These are phyloP conservation scores for Alternaria brassicae DNA, from an alignment of 2,329 filamentous ascomycete species.

Conservation along the genomic window DNA sequence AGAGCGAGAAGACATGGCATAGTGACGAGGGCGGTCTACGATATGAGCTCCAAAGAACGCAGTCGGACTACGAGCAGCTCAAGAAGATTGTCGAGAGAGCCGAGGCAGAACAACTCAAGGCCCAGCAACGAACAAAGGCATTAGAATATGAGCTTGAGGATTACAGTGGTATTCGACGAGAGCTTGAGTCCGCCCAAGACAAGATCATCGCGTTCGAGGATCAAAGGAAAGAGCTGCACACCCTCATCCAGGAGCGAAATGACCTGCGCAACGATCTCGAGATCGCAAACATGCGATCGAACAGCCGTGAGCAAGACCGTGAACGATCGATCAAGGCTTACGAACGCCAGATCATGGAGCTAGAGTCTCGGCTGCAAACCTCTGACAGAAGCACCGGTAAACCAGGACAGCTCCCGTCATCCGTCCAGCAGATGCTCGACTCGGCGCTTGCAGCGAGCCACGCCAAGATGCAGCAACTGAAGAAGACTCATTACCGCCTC, in stretches of 20 bases:
- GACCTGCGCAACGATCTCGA: slow-evolving; percentile 66
- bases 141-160: slow-evolving; percentile 69
- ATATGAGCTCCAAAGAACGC: slow-evolving; percentile 64
- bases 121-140: slow-evolving; percentile 63
- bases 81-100: slow-evolving; percentile 70
- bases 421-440: slow-evolving; percentile 58
- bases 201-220: slow-evolving; percentile 42
- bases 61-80: slow-evolving; percentile 69
- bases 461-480: slow-evolving; percentile 57
- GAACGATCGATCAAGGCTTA: slow-evolving; percentile 57
- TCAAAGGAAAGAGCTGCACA: slow-evolving; percentile 55
- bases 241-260: slow-evolving; percentile 64
- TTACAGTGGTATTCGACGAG: slow-evolving; percentile 53
- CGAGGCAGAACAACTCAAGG: slow-evolving; percentile 68
- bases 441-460: slow-evolving; percentile 57
- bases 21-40: slow-evolving; percentile 64
- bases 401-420: slow-evolving; percentile 47
- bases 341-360: slow-evolving; percentile 57
- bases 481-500: slow-evolving; percentile 61
- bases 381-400: slow-evolving; percentile 32
- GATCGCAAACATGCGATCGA: slow-evolving; percentile 65
- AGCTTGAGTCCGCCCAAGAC: slow-evolving; percentile 45
- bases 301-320: slow-evolving; percentile 59
- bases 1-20: slow-evolving; percentile 72
- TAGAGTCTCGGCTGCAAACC: slow-evolving; percentile 49